Evolutionary conservation across 169 alveolate species (phyloP).

Genomic region (Eimeria falciformis): DNA sequence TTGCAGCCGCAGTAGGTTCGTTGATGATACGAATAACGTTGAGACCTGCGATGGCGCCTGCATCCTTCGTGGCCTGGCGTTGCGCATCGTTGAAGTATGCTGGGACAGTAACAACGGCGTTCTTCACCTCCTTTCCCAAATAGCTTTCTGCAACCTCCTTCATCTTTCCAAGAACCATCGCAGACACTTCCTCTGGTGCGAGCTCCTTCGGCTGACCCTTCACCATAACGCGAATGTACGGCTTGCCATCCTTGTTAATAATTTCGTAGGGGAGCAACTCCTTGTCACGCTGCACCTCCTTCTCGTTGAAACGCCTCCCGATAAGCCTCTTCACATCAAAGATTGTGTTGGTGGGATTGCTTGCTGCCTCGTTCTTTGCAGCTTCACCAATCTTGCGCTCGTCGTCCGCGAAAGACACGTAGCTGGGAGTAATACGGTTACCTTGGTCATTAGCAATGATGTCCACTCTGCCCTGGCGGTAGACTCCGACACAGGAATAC

Average conservation of each 20-base stretch:
- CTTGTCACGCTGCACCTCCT: conserved; percentile 96
- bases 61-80: conserved; percentile 99
- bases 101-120: conserved; percentile 85
- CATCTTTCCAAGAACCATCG: conserved; percentile 98
- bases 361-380: conserved; percentile 98
- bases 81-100: conserved; percentile 99
- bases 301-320: conserved; percentile 97
- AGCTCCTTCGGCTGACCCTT: conserved; percentile 93
- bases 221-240: conserved; percentile 94
- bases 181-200: conserved; percentile 99
- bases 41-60: conserved; percentile 99
- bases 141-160: conserved; percentile 98
- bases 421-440: conserved; percentile 98
- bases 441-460: conserved; percentile 97
- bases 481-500: conserved; percentile 98
- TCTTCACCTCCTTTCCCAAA: conserved; percentile 95
- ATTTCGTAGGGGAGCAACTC: conserved; percentile 96
- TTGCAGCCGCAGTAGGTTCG: conserved; percentile 99
- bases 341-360: conserved; percentile 97
- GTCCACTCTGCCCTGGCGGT: conserved; percentile 98
- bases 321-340: conserved; percentile 98
- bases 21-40: conserved; percentile 98
- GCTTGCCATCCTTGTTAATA: conserved; percentile 95
- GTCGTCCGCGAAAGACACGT: conserved; percentile 98
- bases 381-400: conserved; percentile 97